Evolutionary conservation across 2,329 filamentous ascomycete species (phyloP), one percentile per base, ranked within the genome.

Genomic region (Berkeleyomyces basicola): DNA sequence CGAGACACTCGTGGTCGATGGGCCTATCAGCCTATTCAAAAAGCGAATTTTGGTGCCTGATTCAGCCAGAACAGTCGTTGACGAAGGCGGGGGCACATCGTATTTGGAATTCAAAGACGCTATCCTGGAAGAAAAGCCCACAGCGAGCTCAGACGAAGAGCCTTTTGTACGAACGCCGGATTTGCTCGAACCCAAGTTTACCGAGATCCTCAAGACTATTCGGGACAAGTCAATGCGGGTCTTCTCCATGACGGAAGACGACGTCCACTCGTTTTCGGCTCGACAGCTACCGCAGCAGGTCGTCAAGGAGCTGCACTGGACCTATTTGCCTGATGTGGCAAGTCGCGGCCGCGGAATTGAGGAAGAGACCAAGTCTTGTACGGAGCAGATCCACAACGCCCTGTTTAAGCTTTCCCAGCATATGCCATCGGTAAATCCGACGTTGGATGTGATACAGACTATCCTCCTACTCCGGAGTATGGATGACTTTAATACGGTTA

Each of bases 1-100:
- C 72, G 93, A 97, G 79, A 97, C 90, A 39, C 76, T 97, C 61
- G 90, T 93, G 53, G 70, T 97, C 43, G 83, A 90, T 72, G 93
- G 92, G 9, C 92, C 92, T 7, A 68, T 70, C 0, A 75, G 76
- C 59, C 71, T 96, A 65, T 96, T 93, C 79, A 86, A 81, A 73
- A 81, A 79, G 67, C 81, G 78, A 60, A 86, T 97, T 66, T 75
- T 77, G 49, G 76, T 96, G 40, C 74, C 74, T 0, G 78, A 82
- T 1, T 71, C 72, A 3, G 78, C 79, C 64, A 78, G 75, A 63
- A 74, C 74, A 60, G 73, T 83, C 4, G 76, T 87, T 4, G 74
- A 72, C 44, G 87, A 88, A 67, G 87, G 87, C 47, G 91, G 88
- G 5, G 92, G 91, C 7, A 87, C 84, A 62, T 82, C 83, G n/a